Base-by-base conservation (phyloP, 1,139 yeast genomes). In the Diutina catenulata region DNA sequence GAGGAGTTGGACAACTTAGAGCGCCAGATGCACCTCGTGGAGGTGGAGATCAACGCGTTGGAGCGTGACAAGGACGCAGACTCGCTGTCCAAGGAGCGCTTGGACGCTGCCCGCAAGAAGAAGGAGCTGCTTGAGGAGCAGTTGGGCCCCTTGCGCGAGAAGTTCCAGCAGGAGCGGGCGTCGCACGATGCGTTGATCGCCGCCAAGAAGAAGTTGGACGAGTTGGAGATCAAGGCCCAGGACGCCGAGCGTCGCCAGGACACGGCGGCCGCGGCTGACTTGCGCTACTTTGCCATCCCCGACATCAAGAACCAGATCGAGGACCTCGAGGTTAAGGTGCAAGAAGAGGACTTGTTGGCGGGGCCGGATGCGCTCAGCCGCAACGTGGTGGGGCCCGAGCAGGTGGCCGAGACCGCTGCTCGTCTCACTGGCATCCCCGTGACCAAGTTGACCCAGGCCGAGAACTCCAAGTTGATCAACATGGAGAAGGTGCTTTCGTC, bases 161-260 rank as follows among this genome's bases (percentile, higher is more conserved):
- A 87, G 51, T 91, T 79, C 64, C 72, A 75, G 45, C 83, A 82
- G 54, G 99, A 91, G 62, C 81, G 93, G 55, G 77, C 80, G 39
- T 91, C 96, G 38, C 94, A 88, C 52, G 95, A 86, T 49, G 87
- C 84, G 57, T 74, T 91, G 52, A 91, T 88, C 43, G 70, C 78
- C 37, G 87, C 94, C 38, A 87, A 88, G 68, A 75, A 87, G 62
- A 86, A 82, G 60, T 70, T 91, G 48, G 97, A 91, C 50, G 97
- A 91, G 46, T 70, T 93, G 51, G 94, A 84, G 54, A 78, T 74
- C 52, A 93, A 91, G 62, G 97, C 97, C 3, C 74, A 69, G 42
- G 97, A 93, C 62, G 98, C 98, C 21, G 96, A 88, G 58, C 84
- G 99, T 70, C 81, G 95, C 58, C 81, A 83, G 48, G 99, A 91